These are phyloP conservation scores for Allium fistulosum DNA, from an alignment of 106 monocot species.

Conservation along the genomic window DNA sequence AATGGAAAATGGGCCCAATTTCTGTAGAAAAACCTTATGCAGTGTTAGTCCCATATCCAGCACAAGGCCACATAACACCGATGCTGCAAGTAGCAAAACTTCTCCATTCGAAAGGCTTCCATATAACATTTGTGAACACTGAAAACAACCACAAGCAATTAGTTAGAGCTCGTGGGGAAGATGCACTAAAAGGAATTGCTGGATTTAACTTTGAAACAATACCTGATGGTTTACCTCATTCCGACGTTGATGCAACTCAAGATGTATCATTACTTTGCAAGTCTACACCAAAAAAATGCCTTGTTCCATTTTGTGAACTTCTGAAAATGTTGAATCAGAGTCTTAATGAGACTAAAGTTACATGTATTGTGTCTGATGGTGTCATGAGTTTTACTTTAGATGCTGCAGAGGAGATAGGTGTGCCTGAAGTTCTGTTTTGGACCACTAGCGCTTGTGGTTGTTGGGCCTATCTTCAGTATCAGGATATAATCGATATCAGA, in stretches of 20 bases:
- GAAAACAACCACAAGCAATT: slow-evolving; percentile 27
- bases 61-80: slow-evolving; percentile 7
- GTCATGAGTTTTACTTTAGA: slow-evolving; percentile 14
- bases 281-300: background rate
- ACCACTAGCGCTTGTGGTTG: slow-evolving; percentile 14
- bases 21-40: background rate
- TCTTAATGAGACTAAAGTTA: background rate
- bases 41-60: slow-evolving; percentile 7
- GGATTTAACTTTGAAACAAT: slow-evolving; percentile 14
- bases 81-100: slow-evolving; percentile 9
- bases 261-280: background rate
- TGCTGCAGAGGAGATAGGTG: slow-evolving; percentile 10
- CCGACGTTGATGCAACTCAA: background rate
- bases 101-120: slow-evolving; percentile 10
- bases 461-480: background rate
- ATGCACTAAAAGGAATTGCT: background rate
- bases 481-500: background rate
- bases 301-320: background rate
- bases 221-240: slow-evolving; percentile 5
- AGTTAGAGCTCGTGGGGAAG: background rate
- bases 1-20: background rate
- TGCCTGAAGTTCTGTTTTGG: slow-evolving; percentile 15
- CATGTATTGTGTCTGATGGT: slow-evolving; percentile 14
- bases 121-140: slow-evolving; percentile 36
- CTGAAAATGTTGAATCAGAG: background rate